Evolutionary conservation across 169 alveolate genomes (phyloP), one percentile per base, ranked within the genome.

Genomic region (Plasmodium reichenowi): DNA sequence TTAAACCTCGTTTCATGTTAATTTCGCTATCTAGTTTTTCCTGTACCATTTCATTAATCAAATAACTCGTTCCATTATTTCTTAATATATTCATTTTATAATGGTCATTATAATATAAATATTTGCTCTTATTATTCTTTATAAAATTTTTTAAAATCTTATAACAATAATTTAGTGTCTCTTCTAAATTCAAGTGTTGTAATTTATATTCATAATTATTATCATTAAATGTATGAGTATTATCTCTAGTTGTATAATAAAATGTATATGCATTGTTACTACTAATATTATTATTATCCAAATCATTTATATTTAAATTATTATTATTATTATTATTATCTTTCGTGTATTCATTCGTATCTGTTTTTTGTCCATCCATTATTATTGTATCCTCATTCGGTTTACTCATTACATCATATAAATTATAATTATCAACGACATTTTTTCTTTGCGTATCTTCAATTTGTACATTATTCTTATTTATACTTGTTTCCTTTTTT

Each of bases 141-240:
- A 67, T 62, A 12, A 54, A 54, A 32, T 24, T 15, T 67, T 68
- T 83, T 62, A 83, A 83, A 15, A 83, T 52, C 47, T 83, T 83
- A 62, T 67, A 83, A 63, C 91, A 83, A 83, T 83, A 83, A 83
- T 83, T 59, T 50, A 83, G 52, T 26, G 85, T 67, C 52, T 83
- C 66, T 38, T 83, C 83, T 48, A 83, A 67, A 67, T 83, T 83
- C n/a, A 83, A 68, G 24, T 83, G 85, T 9, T 83, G 64, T 70
- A 83, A 54, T 52, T 48, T 20, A 50, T 29, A 54, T 9, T 68
- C 76, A 62, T 54, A 52, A 0, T 60, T 8, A 20, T 64, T 13
- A 43, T 66, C 50, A 4, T 9, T 13, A 26, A 58, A 12, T 0
- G 47, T 64, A 66, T 43, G 48, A 29, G 20, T 54, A 20, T 72